Base-by-base conservation (phyloP, 768 basidiomycete species). In the Kwoniella newhampshirensis region DNA sequence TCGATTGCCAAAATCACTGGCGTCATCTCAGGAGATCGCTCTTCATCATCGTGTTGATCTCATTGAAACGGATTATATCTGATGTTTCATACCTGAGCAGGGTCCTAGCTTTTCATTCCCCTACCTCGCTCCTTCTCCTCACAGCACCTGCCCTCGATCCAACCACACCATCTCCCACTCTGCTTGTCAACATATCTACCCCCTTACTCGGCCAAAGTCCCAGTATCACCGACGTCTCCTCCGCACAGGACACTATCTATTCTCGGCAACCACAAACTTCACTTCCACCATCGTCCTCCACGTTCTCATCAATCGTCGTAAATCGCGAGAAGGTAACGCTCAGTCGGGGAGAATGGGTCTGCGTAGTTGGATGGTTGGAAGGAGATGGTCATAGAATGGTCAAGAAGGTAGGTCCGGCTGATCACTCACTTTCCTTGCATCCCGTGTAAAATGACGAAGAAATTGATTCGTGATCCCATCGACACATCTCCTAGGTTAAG, bases 361-460 rank as follows among this genome's bases (percentile, higher is more conserved):
- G 30, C 20, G 51, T 69, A 1, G 66, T 72, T 2, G 70, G 70
- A 25, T 72, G 70, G 70, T 45, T 72, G 28, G 70, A 69, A 50
- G 63, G 60, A 13, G 55, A 61, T 17, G 50, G 45, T 1, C 21
- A 37, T 21, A 61, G 36, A n/a, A 36, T 59, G 39, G 32, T 54
- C 2, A 36, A 25, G 17, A 53, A 61, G 45, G 67, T 65, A 23
- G 41, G 62, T 54, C 17, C 21, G n/a, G 26, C 45, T 47, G n/a
- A n/a, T n/a, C n/a, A n/a, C n/a, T n/a, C n/a, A n/a, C n/a, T n/a
- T n/a, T n/a, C n/a, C n/a, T n/a, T n/a, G n/a, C n/a, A n/a, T n/a
- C n/a, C n/a, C 8, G 44, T 15, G 8, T n/a, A 7, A 23, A 46
- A 23, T n/a, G 17, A 8, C 7, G 18, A 5, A n/a, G 41, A 8